Conservation (phyloP, 148 eudicot genomes). For the Vaccinium vitisidaea region DNA sequence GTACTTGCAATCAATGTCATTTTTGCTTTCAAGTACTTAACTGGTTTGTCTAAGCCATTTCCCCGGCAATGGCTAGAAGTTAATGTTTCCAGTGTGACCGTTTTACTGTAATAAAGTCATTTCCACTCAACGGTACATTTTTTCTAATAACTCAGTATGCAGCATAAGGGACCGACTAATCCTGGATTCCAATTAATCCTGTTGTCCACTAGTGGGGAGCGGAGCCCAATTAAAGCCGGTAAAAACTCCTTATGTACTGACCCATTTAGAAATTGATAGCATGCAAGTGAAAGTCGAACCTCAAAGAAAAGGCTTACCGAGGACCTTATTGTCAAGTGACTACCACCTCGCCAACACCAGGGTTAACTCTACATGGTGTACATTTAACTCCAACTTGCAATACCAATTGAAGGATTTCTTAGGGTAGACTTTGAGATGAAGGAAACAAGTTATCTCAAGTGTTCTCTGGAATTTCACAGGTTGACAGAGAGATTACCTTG, state of each 20-base stretch:
- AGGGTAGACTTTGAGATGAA: background rate
- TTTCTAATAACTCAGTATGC: background rate
- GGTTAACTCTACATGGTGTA: too few relatives aligned
- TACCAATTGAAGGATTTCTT: background rate
- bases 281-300: background rate
- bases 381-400: background rate
- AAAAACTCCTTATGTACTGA: too few relatives aligned
- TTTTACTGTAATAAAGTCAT: background rate
- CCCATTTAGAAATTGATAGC: background rate
- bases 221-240: background rate
- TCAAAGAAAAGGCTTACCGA: background rate
- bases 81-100: background rate
- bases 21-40: background rate
- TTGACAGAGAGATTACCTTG: background rate
- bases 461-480: background rate
- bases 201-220: background rate
- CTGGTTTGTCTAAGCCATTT: background rate
- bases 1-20: background rate
- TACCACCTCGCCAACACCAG: background rate
- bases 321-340: background rate
- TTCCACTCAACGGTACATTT: background rate
- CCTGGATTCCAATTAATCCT: too few relatives aligned
- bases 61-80: background rate
- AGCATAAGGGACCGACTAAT: background rate
- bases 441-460: background rate